Percentiles rank a stretch among this genome's conserved stretches.
phyloP scores from a whole-genome alignment of 306 rosid genomes.

The Sicyos baderoa region DNA sequence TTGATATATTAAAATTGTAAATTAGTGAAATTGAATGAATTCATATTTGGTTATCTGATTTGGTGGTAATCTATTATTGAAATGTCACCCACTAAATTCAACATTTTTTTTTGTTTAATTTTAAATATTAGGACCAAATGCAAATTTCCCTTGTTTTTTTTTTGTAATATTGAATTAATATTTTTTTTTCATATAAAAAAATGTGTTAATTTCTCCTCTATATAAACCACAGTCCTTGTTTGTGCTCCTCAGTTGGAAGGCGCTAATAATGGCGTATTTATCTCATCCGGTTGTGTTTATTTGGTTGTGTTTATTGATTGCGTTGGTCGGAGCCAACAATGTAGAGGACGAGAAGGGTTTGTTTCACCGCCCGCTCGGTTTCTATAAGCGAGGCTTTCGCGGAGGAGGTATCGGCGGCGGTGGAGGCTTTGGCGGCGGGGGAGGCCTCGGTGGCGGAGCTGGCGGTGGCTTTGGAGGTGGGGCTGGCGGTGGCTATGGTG shows the following conservation, averaged over 20 bases:
- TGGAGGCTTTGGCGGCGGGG: constrained; percentile 22
- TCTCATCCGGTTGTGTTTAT: constrained; percentile 18
- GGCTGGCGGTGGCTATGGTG: constrained; percentile 21
- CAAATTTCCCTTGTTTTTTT: too few species aligned
- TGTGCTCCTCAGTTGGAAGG: background rate
- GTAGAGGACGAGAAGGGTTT: constrained; percentile 23
- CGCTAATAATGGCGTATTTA: constrained; percentile 28
- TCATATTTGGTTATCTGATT: too few species aligned
- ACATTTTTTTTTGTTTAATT: too few species aligned
- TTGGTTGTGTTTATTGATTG: constrained; percentile 23
- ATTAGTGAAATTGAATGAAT: too few species aligned
- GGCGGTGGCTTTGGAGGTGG: constrained; percentile 23
- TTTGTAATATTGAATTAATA: background rate
- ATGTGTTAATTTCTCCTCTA: background rate
- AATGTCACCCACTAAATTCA: too few species aligned
- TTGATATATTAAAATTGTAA: too few species aligned
- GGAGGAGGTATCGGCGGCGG: constrained; percentile 14
- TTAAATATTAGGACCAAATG: too few species aligned
- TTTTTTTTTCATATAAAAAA: background rate
- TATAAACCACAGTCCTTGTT: background rate
- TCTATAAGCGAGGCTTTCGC: constrained; percentile 12
- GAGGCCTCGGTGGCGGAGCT: constrained; percentile 13
- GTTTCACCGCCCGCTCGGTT: constrained; percentile 22
- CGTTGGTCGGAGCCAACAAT: constrained; percentile 28
- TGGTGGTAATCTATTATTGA: too few species aligned